phyloP scores from a whole-genome alignment of 2,329 filamentous ascomycete species.

The Fusarium tupiense region DNA sequence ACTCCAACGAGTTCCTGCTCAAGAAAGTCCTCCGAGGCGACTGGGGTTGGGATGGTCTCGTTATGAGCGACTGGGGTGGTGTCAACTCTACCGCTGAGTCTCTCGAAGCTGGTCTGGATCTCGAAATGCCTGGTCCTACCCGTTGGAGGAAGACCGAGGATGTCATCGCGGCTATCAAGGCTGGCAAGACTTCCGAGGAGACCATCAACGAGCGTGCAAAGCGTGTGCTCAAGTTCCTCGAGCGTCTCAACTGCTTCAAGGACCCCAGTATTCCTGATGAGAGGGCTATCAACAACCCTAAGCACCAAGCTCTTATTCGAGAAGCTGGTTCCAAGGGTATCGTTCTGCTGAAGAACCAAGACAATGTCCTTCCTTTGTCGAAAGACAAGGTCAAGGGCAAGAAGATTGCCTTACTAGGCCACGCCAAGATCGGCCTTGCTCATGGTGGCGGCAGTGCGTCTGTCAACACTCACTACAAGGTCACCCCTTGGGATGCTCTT shows the following conservation, averaged over 20 bases:
- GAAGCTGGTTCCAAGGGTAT: conserved; percentile 61
- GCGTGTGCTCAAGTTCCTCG: conserved; percentile 43
- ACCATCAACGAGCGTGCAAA: conserved; percentile 46
- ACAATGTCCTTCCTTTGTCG: conserved; percentile 65
- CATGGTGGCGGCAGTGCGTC: conserved; percentile 53
- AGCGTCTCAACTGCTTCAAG: conserved; percentile 45
- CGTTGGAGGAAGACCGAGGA: conserved; percentile 43
- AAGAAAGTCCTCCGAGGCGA: conserved; percentile 54
- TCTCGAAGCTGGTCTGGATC: conserved; percentile 46
- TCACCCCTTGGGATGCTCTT: conserved; percentile 49
- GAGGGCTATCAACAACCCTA: conserved; percentile 45
- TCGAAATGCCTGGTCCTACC: conserved; percentile 52
- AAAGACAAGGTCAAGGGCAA: conserved; percentile 46
- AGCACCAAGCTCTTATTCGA: conserved; percentile 45
- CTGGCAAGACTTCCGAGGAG: conserved; percentile 43
- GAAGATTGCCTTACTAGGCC: conserved; percentile 48
- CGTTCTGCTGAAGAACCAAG: conserved; percentile 71
- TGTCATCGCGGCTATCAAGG: conserved; percentile 46
- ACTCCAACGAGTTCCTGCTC: conserved; percentile 41
- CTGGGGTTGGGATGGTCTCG: conserved; percentile 53
- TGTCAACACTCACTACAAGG: conserved; percentile 48
- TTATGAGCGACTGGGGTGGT: conserved; percentile 53
- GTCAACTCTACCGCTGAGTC: conserved; percentile 47
- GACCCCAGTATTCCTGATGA: conserved; percentile 43
- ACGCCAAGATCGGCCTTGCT: conserved; percentile 48